Conservation (phyloP, 805 yeast species). For the Teunomyces barrocoloradensis region DNA sequence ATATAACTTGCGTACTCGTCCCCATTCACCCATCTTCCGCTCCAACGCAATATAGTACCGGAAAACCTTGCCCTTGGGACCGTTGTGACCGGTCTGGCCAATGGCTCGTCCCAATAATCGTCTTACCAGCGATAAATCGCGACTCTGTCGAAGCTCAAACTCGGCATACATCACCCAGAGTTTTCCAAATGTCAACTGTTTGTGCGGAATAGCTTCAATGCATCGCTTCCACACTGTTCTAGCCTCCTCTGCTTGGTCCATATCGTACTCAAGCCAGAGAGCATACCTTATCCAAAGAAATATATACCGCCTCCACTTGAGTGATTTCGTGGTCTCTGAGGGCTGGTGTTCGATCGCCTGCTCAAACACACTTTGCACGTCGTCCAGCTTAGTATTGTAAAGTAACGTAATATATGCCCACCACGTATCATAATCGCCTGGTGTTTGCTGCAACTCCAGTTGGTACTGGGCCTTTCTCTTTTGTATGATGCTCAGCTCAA, state of each 20-base stretch:
- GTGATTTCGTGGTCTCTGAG: conserved; percentile 20
- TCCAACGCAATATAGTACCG: conserved; percentile 69
- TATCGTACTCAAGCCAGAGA: conserved; percentile 54
- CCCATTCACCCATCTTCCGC: conserved; percentile 68
- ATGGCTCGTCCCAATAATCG: conserved; percentile 69
- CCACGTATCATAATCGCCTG: conserved; percentile 75
- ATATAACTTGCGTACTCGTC: conserved; percentile 70
- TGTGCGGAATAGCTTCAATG: conserved; percentile 53
- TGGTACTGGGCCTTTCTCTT: conserved; percentile 61
- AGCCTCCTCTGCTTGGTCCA: conserved; percentile 43
- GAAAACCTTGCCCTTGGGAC: conserved; percentile 59
- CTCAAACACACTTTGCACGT: conserved; percentile 31
- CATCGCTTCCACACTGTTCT: conserved; percentile 51
- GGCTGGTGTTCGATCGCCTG: conserved; percentile 45
- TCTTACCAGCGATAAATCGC: conserved; percentile 49
- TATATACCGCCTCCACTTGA: conserved; percentile 66
- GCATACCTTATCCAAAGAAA: conserved; percentile 70
- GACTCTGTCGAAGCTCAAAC: conserved; percentile 63
- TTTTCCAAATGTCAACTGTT: conserved; percentile 62
- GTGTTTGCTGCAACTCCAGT: conserved; percentile 40
- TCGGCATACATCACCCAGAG: conserved; percentile 71
- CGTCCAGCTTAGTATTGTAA: conserved; percentile 30
- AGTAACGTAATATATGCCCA: conserved; percentile 65
- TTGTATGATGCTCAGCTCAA: conserved; percentile 49
- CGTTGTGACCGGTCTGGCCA: conserved; percentile 44